Percentiles rank a stretch among this genome's conserved stretches.
These are phyloP conservation scores for Fonsecaea erecta DNA, from an alignment of 2,329 filamentous ascomycete genomes.

Conservation along the genomic window DNA sequence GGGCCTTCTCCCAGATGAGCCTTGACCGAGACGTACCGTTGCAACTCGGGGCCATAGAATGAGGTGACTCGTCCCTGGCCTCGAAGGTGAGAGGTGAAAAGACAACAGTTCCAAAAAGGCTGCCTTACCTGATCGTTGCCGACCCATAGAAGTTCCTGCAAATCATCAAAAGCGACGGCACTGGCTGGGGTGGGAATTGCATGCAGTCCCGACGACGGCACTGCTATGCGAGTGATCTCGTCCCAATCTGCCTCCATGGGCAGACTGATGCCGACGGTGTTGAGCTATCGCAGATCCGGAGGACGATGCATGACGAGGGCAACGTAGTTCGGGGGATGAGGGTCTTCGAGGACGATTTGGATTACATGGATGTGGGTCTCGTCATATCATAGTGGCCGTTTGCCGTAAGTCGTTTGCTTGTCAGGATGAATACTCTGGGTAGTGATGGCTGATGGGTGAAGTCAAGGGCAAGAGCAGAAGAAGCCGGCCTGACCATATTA, in stretches of 20 bases:
- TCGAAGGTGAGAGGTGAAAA: constrained; percentile 14
- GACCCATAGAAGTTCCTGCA: constrained; percentile 88
- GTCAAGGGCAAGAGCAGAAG: background rate
- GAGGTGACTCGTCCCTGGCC: constrained; percentile 81
- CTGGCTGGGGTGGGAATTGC: constrained; percentile 72
- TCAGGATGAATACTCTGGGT: background rate
- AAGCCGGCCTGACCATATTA: background rate
- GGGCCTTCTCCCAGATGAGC: constrained; percentile 77
- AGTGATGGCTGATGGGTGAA: background rate
- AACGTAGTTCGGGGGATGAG: background rate
- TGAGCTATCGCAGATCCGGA: constrained; percentile 21
- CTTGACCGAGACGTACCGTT: constrained; percentile 87
- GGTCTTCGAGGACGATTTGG: background rate
- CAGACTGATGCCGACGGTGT: constrained; percentile 9
- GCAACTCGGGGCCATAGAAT: constrained; percentile 82
- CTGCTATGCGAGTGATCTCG: constrained; percentile 78
- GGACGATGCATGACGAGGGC: constrained; percentile 24
- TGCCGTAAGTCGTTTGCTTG: background rate
- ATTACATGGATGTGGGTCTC: background rate
- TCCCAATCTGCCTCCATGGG: constrained; percentile 55
- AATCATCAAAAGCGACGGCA: constrained; percentile 84
- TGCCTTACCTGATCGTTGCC: constrained; percentile 81
- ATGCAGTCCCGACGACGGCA: constrained; percentile 76
- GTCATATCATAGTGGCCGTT: background rate
- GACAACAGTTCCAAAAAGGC: background rate